Evolutionary conservation across 73 alveolate species (phyloP), one percentile per base, ranked within the genome.

Genomic region (Durusdinium trenchii): DNA sequence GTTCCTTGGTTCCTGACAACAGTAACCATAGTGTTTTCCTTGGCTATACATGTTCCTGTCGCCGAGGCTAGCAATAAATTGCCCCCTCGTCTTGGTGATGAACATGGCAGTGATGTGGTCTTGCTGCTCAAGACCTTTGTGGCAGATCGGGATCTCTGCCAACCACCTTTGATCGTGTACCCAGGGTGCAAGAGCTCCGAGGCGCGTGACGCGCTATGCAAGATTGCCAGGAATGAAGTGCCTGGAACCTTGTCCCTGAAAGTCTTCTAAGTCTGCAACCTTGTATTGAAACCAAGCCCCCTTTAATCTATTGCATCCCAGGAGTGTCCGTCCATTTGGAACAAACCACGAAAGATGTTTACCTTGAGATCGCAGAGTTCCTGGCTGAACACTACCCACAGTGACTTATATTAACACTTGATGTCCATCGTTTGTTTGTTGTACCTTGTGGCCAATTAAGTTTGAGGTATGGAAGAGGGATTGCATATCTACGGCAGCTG

Each of bases 91-190:
- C 67, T 86, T 40, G 16, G 14, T 32, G 64, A 28, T 1, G 84
- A 69, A 4, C 30, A 60, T 28, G 36, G 38, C 4, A 14, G 18
- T 35, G 97, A 91, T 46, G 76, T 69, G 5, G 64, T 91, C 36
- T 30, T 50, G 9, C n/a, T 67, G 42, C 60, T 91, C 97, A 91
- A 67, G 57, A 75, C 78, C 9, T 91, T 46, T 38, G 87, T 91
- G n/a, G 32, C 75, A 3, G 97, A 91, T 45, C 30, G 20, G 1
- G 86, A 64, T 2, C 48, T 50, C 35, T 32, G 78, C 26, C 97
- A 91, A 62, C 46, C n/a, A 5, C 89, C 97, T 7, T 54, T 91
- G 50, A 10, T 91, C 1, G 76, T 54, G 1, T 69, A 73, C 75
- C 97, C 97, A 2, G 97, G 97, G 42, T 1, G 28, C 47, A 18